Conservation (phyloP, 2,329 filamentous ascomycete species). For the Fusarium clavum region DNA sequence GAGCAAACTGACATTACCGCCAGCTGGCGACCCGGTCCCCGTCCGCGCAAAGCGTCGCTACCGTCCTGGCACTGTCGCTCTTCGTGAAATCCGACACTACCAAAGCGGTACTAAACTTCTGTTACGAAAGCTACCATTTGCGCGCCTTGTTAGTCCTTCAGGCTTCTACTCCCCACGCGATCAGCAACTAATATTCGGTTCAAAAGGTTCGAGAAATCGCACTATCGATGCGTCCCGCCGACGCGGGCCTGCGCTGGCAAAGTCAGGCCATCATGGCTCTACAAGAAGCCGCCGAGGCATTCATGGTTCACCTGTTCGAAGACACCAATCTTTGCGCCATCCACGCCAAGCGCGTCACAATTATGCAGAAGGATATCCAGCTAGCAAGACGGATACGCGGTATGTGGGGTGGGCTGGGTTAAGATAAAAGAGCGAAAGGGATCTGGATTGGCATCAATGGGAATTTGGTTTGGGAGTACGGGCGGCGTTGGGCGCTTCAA, state of each 20-base stretch:
- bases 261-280: conserved; percentile 93
- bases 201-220: conserved; percentile 73
- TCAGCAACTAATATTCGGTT: conserved; percentile 28
- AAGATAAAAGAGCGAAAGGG: conserved; percentile 44
- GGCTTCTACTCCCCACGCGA: background rate
- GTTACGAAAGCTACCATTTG: conserved; percentile 82
- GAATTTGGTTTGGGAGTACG: conserved; percentile 26
- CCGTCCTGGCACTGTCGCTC: conserved; percentile 82
- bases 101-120: conserved; percentile 91
- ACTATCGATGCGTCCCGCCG: conserved; percentile 69
- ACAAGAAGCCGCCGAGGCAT: conserved; percentile 96
- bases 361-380: conserved; percentile 98
- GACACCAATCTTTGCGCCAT: conserved; percentile 88
- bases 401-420: conserved; percentile 76
- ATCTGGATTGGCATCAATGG: conserved; percentile 12
- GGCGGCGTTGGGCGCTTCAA: conserved; percentile 38
- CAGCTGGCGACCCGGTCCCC: conserved; percentile 80
- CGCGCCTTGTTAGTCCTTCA: conserved; percentile 70
- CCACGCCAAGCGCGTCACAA: conserved; percentile 95
- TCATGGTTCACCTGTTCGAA: conserved; percentile 95
- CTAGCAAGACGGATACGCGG: conserved; percentile 84
- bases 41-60: conserved; percentile 72
- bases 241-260: conserved; percentile 89
- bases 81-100: conserved; percentile 91
- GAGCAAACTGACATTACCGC: conserved; percentile 36